These are phyloP conservation scores for Megacollybia marginata DNA, from an alignment of 768 basidiomycete species.

Conservation along the genomic window DNA sequence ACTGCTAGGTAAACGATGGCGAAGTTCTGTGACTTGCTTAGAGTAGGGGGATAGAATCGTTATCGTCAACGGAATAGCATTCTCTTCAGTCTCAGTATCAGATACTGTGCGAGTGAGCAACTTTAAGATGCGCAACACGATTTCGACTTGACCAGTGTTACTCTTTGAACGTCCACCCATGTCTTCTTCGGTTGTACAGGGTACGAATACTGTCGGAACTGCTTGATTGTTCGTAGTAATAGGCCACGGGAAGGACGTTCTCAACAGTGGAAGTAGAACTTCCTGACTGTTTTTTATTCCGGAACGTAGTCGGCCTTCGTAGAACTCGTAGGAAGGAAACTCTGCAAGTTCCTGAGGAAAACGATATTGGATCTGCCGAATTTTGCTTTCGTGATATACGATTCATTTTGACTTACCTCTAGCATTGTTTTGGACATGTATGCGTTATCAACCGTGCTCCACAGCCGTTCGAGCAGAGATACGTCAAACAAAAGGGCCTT, in stretches of 20 bases:
- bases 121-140: conserved; percentile 39
- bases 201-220: conserved; percentile 51
- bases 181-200: conserved; percentile 51
- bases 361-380: conserved; percentile 49
- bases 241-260: conserved; percentile 55
- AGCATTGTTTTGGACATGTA: conserved; percentile 54
- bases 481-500: conserved; percentile 50
- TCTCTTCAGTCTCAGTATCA: conserved; percentile 9
- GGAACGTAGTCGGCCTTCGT: conserved; percentile 45
- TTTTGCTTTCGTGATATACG: neutral
- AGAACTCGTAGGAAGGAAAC: conserved; percentile 61
- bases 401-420: conserved; percentile 26
- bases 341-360: conserved; percentile 49
- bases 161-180: conserved; percentile 53
- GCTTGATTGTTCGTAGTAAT: conserved; percentile 15
- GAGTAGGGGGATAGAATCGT: conserved; percentile 56
- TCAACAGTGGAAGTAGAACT: conserved; percentile 27
- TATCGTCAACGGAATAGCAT: conserved; percentile 21
- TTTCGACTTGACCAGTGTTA: conserved; percentile 49
- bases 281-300: conserved; percentile 26
- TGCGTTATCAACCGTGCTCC: conserved; percentile 26
- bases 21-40: conserved; percentile 45
- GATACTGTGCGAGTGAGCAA: conserved; percentile 27
- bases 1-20: conserved; percentile 26
- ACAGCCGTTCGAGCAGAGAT: conserved; percentile 56